Evolutionary conservation across 371 early-diverging fungal species (phyloP).

Genomic region (Mortierella sp.): DNA sequence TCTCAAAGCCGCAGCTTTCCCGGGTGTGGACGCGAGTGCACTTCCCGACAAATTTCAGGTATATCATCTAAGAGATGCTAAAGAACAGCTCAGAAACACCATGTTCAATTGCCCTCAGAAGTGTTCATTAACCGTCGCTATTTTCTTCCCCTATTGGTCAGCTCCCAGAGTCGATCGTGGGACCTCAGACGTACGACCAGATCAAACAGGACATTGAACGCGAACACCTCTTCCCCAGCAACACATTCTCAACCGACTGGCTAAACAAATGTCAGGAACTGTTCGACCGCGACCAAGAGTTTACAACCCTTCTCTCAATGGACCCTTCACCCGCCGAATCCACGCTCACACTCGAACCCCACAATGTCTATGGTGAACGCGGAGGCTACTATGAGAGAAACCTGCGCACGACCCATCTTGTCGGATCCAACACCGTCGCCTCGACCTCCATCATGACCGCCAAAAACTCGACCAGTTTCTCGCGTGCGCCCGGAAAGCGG

Average conservation of each 20-base stretch:
- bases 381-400: constrained; percentile 63
- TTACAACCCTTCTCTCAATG: constrained; percentile 56
- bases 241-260: constrained; percentile 51
- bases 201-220: constrained; percentile 48
- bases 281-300: constrained; percentile 64
- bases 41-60: constrained; percentile 42
- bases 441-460: constrained; percentile 63
- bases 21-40: constrained; percentile 21
- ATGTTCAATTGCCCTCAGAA: no score
- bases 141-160: not conserved
- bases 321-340: constrained; percentile 62
- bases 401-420: constrained; percentile 50
- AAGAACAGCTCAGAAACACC: not conserved
- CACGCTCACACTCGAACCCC: constrained; percentile 61
- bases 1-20: constrained; percentile 51
- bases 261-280: constrained; percentile 54
- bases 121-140: not conserved
- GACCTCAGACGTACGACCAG: constrained; percentile 45
- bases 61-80: no score
- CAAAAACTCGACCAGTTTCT: constrained; percentile 82
- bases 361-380: constrained; percentile 65
- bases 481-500: constrained; percentile 72
- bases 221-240: constrained; percentile 54
- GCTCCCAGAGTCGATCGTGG: constrained; percentile 40
- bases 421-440: constrained; percentile 27